These are phyloP conservation scores for Coemansia sp. DNA, from an alignment of 192 early-diverging fungal species.

Conservation along the genomic window DNA sequence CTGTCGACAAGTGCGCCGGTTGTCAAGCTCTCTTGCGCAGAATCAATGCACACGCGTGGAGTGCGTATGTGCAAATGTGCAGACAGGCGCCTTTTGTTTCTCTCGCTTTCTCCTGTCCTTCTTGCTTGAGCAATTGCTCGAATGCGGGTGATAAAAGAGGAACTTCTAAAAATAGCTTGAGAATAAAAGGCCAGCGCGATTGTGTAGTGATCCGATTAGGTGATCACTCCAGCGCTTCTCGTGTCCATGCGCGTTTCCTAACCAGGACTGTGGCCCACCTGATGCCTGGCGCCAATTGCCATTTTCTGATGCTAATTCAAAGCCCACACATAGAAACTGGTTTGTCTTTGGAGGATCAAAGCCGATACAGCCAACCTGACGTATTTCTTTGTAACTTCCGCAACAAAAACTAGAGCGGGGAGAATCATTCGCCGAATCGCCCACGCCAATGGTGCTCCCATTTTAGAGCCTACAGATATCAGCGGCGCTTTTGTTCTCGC, in stretches of 20 bases:
- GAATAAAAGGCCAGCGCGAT: not conserved
- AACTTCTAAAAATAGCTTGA: not conserved
- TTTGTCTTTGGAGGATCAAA: too few species aligned
- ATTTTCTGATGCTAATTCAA: not conserved
- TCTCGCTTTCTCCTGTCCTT: too few species aligned
- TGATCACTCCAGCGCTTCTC: not conserved
- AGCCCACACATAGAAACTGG: too few species aligned
- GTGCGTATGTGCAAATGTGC: not conserved
- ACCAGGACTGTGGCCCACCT: too few species aligned
- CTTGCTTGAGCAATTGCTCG: not conserved
- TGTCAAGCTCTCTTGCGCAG: not conserved
- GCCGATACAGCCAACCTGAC: too few species aligned
- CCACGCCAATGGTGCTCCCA: too few species aligned
- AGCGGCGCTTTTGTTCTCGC: too few species aligned
- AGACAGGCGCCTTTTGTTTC: not conserved
- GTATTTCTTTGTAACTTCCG: too few species aligned
- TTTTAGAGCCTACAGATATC: too few species aligned
- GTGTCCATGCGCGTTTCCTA: not conserved
- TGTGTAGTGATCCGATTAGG: not conserved
- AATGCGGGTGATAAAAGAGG: not conserved
- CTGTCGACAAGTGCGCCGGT: not conserved
- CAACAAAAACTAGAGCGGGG: too few species aligned
- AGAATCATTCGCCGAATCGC: too few species aligned
- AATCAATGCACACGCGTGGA: not conserved
- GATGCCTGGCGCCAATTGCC: too few species aligned